phyloP scores from a whole-genome alignment of 2,329 filamentous ascomycete genomes.

The Xylaria arbuscula region DNA sequence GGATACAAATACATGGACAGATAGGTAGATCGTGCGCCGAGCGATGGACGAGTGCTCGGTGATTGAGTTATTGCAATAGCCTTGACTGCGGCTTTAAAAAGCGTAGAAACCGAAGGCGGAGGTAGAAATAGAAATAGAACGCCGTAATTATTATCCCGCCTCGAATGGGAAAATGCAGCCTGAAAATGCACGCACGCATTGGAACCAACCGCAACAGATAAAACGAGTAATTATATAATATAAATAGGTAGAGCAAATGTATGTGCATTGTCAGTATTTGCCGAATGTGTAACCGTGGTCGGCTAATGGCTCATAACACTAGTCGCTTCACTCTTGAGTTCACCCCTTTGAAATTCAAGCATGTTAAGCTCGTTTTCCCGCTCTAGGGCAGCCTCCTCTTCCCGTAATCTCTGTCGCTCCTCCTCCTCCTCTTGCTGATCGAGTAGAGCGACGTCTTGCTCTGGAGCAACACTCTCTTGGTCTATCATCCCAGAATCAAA shows the following conservation, averaged over 20 bases:
- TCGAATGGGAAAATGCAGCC: constrained; percentile 27
- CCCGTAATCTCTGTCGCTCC: constrained; percentile 53
- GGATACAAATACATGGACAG: constrained; percentile 15
- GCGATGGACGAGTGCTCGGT: constrained; percentile 10
- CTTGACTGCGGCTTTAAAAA: constrained; percentile 12
- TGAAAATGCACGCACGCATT: constrained; percentile 31
- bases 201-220: constrained; percentile 10
- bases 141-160: constrained; percentile 13
- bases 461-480: constrained; percentile 58
- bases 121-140: constrained; percentile 10
- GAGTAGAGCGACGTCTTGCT: constrained; percentile 63
- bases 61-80: neutral
- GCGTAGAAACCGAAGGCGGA: constrained; percentile 2
- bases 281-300: constrained; percentile 3
- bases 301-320: constrained; percentile 48
- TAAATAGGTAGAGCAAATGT: constrained; percentile 1
- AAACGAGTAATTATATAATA: constrained; percentile 30
- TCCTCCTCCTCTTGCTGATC: constrained; percentile 67
- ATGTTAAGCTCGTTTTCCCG: constrained; percentile 55
- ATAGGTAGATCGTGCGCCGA: constrained; percentile 2
- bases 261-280: constrained; percentile 10
- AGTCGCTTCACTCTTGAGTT: constrained; percentile 45
- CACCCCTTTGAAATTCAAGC: constrained; percentile 51
- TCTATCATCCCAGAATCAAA: constrained; percentile 53
- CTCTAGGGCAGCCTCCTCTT: constrained; percentile 53